A percentile compares a stretch with the other conserved stretches of the same genome.
phyloP scores from a whole-genome alignment of 1,284 basidiomycete genomes.

The Ceratobasidium sp. region DNA sequence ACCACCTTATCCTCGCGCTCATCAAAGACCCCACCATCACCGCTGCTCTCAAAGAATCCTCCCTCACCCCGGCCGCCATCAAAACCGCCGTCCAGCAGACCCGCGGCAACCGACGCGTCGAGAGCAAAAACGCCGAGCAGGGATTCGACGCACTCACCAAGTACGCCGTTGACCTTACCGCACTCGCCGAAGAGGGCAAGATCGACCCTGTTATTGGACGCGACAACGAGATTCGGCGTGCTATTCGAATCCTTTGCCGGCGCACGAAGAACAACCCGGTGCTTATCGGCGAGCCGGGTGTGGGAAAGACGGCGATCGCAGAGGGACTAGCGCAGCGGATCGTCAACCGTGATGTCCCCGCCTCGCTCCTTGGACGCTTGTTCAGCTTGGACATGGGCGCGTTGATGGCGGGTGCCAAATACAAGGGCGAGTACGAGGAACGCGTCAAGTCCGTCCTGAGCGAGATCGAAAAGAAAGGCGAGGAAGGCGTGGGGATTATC shows the following conservation, averaged over 20 bases:
- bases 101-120: constrained; percentile 84
- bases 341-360: constrained; percentile 94
- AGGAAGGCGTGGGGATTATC: constrained; percentile 87
- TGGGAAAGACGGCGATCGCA: constrained; percentile 93
- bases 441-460: constrained; percentile 92
- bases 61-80: constrained; percentile 77
- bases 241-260: constrained; percentile 82
- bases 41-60: constrained; percentile 78
- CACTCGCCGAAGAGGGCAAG: constrained; percentile 90
- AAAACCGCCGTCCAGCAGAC: constrained; percentile 85
- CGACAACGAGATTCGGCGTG: constrained; percentile 86
- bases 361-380: constrained; percentile 86
- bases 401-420: constrained; percentile 77
- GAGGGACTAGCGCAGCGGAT: constrained; percentile 98
- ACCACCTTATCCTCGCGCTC: constrained; percentile 78
- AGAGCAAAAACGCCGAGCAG: constrained; percentile 84
- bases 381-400: constrained; percentile 61
- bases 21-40: constrained; percentile 73
- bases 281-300: constrained; percentile 93
- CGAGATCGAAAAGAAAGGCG: constrained; percentile 92
- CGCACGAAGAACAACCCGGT: constrained; percentile 94
- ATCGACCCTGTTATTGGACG: constrained; percentile 94
- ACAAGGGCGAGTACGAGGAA: constrained; percentile 98
- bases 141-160: constrained; percentile 89
- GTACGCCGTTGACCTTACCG: constrained; percentile 84